Percentiles rank a stretch among this genome's conserved stretches.
These are phyloP conservation scores for Leucogyrophana mollusca DNA, from an alignment of 768 basidiomycete genomes.

Conservation along the genomic window DNA sequence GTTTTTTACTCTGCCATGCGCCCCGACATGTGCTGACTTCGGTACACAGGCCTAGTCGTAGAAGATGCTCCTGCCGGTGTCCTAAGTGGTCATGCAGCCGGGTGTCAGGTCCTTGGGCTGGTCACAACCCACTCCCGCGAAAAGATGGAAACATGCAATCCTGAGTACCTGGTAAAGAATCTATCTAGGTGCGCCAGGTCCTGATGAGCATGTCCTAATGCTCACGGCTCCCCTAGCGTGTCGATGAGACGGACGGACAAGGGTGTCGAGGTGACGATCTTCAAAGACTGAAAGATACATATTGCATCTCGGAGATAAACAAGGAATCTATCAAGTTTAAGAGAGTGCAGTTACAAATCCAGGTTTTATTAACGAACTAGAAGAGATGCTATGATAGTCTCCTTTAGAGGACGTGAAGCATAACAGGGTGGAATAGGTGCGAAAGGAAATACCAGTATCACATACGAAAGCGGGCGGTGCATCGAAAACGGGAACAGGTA, in stretches of 20 bases:
- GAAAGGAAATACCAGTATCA: neutral
- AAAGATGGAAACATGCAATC: constrained; percentile 59
- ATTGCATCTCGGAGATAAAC: neutral
- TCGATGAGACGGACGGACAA: constrained; percentile 27
- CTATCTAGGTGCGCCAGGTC: constrained; percentile 55
- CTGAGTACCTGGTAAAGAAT: constrained; percentile 72
- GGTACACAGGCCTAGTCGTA: constrained; percentile 67
- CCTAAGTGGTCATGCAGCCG: constrained; percentile 74
- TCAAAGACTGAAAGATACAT: constrained; percentile 25
- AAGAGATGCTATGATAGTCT: constrained; percentile 6
- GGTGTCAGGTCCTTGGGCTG: constrained; percentile 81
- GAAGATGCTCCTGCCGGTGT: constrained; percentile 92
- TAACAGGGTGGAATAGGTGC: neutral
- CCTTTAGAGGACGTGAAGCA: constrained; percentile 4
- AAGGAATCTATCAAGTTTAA: constrained; percentile 2
- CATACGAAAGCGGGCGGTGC: neutral
- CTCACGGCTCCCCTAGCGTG: constrained; percentile 16
- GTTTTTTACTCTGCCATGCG: constrained; percentile 12
- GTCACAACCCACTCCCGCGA: constrained; percentile 77
- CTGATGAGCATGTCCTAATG: neutral
- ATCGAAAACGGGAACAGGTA: constrained; percentile 3
- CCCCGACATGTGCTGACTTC: neutral
- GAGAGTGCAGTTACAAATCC: constrained; percentile 4
- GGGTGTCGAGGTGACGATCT: constrained; percentile 48
- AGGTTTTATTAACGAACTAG: constrained; percentile 5